Evolutionary conservation across 2,329 filamentous ascomycete genomes (phyloP).

Genomic region (Pleurostoma richardsiae): DNA sequence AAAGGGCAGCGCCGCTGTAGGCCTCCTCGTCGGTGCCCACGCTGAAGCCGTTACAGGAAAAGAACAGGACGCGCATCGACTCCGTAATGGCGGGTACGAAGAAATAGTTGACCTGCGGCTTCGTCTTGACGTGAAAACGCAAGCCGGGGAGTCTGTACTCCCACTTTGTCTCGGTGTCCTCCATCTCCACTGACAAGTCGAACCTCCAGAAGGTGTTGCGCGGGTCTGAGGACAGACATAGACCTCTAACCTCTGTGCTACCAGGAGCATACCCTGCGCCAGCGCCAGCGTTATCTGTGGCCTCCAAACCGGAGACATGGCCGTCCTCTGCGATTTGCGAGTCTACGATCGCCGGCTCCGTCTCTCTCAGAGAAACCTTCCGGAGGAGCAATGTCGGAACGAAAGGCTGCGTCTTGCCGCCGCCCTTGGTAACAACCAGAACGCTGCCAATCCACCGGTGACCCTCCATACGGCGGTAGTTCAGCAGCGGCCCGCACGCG

Average conservation of each 20-base stretch:
- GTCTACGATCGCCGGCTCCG: too few relatives aligned
- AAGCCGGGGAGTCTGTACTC: constrained; percentile 69
- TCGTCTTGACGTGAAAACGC: constrained; percentile 51
- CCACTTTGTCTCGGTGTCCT: constrained; percentile 66
- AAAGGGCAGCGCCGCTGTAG: constrained; percentile 87
- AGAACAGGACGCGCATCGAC: constrained; percentile 98
- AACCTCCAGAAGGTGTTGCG: constrained; percentile 91
- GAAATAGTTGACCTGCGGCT: constrained; percentile 63
- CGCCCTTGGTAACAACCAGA: constrained; percentile 73
- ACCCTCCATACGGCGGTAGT: constrained; percentile 70
- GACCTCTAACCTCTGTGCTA: constrained; percentile 39
- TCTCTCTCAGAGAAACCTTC: constrained; percentile 16
- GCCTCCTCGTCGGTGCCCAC: constrained; percentile 78
- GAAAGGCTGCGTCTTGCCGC: constrained; percentile 51
- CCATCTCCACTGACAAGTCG: constrained; percentile 72
- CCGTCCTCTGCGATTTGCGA: constrained; percentile 16
- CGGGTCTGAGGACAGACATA: constrained; percentile 60
- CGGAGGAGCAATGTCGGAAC: constrained; percentile 56
- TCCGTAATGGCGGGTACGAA: constrained; percentile 79
- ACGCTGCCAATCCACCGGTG: constrained; percentile 79
- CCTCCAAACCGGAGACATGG: constrained; percentile 18
- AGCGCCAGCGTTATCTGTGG: constrained; percentile 20
- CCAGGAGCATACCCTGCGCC: constrained; percentile 3
- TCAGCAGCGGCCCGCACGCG: constrained; percentile 68
- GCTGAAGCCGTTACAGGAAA: constrained; percentile 96